These are phyloP conservation scores for Aspergillus proliferans DNA, from an alignment of 2,329 filamentous ascomycete species.

Conservation along the genomic window DNA sequence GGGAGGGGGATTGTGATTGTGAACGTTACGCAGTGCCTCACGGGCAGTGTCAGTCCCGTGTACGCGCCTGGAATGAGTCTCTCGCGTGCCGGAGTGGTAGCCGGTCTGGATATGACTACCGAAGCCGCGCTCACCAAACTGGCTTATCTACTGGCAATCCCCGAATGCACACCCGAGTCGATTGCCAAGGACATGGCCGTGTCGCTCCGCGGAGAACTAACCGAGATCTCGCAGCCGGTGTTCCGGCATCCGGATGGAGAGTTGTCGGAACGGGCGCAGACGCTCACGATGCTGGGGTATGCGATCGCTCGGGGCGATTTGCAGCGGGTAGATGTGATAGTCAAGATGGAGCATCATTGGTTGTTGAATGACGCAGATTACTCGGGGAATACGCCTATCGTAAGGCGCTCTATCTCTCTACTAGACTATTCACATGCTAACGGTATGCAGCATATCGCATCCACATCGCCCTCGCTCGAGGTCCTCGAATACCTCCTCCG, in stretches of 20 bases:
- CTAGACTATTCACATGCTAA: constrained; percentile 4
- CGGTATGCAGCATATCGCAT: constrained; percentile 48
- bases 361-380: constrained; percentile 73
- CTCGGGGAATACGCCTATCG: constrained; percentile 65
- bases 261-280: constrained; percentile 53
- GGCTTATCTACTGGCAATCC: constrained; percentile 71
- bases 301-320: constrained; percentile 69
- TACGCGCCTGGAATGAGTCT: constrained; percentile 73
- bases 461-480: constrained; percentile 49
- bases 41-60: constrained; percentile 68
- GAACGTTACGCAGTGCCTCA: constrained; percentile 80
- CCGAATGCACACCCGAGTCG: constrained; percentile 57
- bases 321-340: constrained; percentile 58
- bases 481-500: constrained; percentile 52
- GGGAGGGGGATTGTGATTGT: constrained; percentile 77
- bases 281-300: constrained; percentile 71
- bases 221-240: constrained; percentile 63
- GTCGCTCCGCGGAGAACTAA: constrained; percentile 79
- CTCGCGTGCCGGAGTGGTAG: constrained; percentile 77
- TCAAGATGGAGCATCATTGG: constrained; percentile 59
- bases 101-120: constrained; percentile 80
- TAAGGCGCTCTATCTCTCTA: constrained; percentile 19
- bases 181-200: constrained; percentile 66
- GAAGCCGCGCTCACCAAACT: constrained; percentile 89
- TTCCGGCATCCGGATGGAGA: constrained; percentile 67